Conservation (phyloP, 2,329 filamentous ascomycete species). For the Beauveria bassiana region DNA sequence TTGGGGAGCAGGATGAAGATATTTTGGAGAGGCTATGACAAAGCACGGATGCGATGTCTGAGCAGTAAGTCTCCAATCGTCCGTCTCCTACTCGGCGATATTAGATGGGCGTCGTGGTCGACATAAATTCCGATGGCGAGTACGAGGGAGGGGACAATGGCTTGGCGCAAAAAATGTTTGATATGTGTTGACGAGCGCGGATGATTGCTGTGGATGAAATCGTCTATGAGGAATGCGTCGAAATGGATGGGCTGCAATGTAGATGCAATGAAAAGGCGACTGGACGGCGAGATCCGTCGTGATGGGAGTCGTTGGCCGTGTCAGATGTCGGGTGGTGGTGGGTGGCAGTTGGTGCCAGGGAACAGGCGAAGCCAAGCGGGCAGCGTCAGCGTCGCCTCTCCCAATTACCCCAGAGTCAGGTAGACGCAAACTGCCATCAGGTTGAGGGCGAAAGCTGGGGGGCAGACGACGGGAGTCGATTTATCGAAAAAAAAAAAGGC, state of each 20-base stretch:
- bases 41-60: conserved; percentile 2
- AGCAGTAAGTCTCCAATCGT: conserved; percentile 1
- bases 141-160: background rate
- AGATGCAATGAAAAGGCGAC: background rate
- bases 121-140: conserved; percentile 5
- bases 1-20: conserved; percentile 1
- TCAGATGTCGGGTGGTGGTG: background rate
- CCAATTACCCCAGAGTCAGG: conserved; percentile 10
- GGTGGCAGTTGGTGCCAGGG: conserved; percentile 5
- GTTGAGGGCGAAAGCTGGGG: background rate
- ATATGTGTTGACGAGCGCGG: background rate
- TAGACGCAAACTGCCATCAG: conserved; percentile 8
- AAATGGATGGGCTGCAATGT: background rate
- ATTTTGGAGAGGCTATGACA: background rate
- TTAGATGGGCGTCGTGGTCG: background rate
- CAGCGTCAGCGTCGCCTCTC: conserved; percentile 9
- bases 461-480: background rate
- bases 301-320: background rate
- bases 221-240: background rate
- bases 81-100: conserved; percentile 4
- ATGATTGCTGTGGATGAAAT: background rate
- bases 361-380: conserved; percentile 10
- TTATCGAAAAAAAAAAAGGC: background rate
- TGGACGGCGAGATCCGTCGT: background rate
- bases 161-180: background rate